phyloP scores from a whole-genome alignment of 352 stramenopile species.

The Pythium brachiatum region DNA sequence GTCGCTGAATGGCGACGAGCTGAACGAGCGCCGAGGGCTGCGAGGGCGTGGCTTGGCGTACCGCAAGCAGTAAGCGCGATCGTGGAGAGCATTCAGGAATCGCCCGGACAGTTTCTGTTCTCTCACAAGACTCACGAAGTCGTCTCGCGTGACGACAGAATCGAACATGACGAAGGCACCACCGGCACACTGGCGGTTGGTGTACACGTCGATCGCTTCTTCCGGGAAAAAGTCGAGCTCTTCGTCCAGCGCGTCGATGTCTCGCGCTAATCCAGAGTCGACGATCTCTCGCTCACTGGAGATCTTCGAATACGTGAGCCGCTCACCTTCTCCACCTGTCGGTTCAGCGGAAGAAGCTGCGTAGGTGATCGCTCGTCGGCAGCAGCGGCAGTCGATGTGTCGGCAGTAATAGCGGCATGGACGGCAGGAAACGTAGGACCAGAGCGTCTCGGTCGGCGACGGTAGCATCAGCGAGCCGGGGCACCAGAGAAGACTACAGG shows the following conservation, averaged over 20 bases:
- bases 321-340: not conserved
- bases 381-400: conserved; percentile 42
- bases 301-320: conserved; percentile 28
- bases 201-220: conserved; percentile 60
- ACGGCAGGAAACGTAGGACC: conserved; percentile 49
- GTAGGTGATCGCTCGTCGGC: conserved; percentile 27
- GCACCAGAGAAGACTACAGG: conserved; percentile 65
- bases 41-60: conserved; percentile 17
- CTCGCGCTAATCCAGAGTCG: conserved; percentile 16
- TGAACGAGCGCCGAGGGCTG: conserved; percentile 14
- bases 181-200: conserved; percentile 51
- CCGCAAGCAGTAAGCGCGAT: conserved; percentile 22
- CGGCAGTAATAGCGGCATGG: conserved; percentile 55
- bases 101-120: conserved; percentile 40
- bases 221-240: conserved; percentile 75
- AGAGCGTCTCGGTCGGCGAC: conserved; percentile 36
- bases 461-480: conserved; percentile 57
- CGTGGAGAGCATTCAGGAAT: conserved; percentile 37
- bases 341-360: not conserved
- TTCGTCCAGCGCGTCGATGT: conserved; percentile 46
- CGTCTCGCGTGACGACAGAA: conserved; percentile 50
- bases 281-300: conserved; percentile 33
- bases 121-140: conserved; percentile 53
- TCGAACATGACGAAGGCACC: conserved; percentile 77
- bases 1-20: not conserved